These are phyloP conservation scores for Orbilia ellipsospora DNA, from an alignment of 2,329 filamentous ascomycete genomes.

Conservation along the genomic window DNA sequence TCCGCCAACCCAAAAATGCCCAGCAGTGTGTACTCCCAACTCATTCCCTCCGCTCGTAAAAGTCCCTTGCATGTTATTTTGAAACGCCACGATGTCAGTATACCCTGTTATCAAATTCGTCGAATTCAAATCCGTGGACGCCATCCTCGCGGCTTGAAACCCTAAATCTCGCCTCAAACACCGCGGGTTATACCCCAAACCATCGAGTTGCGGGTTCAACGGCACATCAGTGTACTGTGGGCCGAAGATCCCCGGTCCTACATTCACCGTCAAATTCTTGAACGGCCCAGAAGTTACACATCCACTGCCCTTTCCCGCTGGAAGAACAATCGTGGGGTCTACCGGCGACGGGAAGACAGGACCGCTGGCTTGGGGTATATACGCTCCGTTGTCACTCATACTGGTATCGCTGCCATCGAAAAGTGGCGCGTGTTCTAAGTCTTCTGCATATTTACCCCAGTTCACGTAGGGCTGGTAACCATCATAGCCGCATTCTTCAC, in stretches of 20 bases:
- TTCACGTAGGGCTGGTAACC: constrained; percentile 66
- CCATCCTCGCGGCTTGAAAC: constrained; percentile 29
- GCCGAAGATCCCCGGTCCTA: constrained; percentile 59
- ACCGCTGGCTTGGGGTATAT: constrained; percentile 59
- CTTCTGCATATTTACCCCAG: constrained; percentile 63
- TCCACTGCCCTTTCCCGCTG: constrained; percentile 62
- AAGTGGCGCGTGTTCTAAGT: constrained; percentile 64
- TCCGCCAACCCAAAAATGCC: constrained; percentile 65
- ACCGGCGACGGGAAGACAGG: constrained; percentile 40
- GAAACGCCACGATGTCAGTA: constrained; percentile 63
- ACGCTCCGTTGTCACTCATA: constrained; percentile 65
- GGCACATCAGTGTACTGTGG: constrained; percentile 30
- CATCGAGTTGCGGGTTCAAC: constrained; percentile 47
- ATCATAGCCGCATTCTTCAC: constrained; percentile 64
- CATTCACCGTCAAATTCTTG: constrained; percentile 63
- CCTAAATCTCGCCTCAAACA: constrained; percentile 62
- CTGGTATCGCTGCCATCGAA: constrained; percentile 66
- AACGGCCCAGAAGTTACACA: constrained; percentile 62
- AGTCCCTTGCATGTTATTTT: constrained; percentile 65
- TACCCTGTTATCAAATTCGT: constrained; percentile 42
- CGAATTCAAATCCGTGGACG: constrained; percentile 41
- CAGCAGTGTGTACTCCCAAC: constrained; percentile 63
- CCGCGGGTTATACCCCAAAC: constrained; percentile 61
- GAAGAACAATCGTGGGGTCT: constrained; percentile 63
- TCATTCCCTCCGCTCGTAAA: constrained; percentile 58